Conservation (phyloP, 306 rosid genomes). For the Dryas octopetala region DNA sequence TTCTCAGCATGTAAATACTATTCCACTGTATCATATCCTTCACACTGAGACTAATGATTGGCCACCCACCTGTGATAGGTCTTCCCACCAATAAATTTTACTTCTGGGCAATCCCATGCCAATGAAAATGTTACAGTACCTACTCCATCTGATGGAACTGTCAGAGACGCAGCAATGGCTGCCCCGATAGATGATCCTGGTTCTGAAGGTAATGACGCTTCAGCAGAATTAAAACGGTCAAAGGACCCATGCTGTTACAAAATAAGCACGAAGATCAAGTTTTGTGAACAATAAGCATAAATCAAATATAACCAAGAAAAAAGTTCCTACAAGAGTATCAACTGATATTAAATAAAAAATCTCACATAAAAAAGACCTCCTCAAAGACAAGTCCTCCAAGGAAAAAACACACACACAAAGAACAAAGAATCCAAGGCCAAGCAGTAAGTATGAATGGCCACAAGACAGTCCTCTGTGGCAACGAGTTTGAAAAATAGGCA, state of each 20-base stretch:
- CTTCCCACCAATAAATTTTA: slow-evolving; percentile 58
- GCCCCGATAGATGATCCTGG: slow-evolving; percentile 93
- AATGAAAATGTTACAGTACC: slow-evolving; percentile 81
- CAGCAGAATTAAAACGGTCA: slow-evolving; percentile 53
- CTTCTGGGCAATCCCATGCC: slow-evolving; percentile 97
- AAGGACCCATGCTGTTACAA: slow-evolving; percentile 76
- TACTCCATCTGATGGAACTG: slow-evolving; percentile 57
- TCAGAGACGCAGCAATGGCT: slow-evolving; percentile 86
- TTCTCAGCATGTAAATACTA: slow-evolving; percentile 27
- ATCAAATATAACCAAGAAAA: not conserved
- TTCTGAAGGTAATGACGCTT: slow-evolving; percentile 57
- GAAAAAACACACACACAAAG: not conserved
- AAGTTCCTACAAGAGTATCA: not conserved
- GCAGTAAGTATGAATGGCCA: not conserved
- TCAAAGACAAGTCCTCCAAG: not conserved
- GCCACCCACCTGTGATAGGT: slow-evolving; percentile 70
- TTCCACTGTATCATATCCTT: slow-evolving; percentile 18
- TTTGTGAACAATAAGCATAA: slow-evolving; percentile 3
- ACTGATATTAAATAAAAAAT: not conserved
- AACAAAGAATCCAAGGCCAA: not conserved
- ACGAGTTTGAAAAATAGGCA: not conserved
- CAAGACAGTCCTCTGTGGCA: not conserved
- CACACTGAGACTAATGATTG: slow-evolving; percentile 11
- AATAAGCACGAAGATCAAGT: slow-evolving; percentile 20
- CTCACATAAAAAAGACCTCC: not conserved